These are phyloP conservation scores for Trichoderma pleuroti DNA, from an alignment of 2,329 filamentous ascomycete species.

Conservation along the genomic window DNA sequence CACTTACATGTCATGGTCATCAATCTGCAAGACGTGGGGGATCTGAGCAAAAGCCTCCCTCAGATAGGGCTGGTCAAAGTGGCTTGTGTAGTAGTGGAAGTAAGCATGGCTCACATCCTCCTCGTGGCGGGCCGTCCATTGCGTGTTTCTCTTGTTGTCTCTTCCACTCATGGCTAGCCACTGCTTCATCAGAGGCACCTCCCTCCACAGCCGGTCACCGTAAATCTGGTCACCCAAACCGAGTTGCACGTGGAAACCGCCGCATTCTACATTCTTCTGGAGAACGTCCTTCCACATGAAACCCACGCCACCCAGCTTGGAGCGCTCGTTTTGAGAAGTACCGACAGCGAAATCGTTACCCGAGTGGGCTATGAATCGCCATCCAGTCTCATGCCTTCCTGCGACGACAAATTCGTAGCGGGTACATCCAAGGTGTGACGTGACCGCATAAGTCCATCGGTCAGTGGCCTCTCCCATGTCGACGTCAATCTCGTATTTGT, in stretches of 20 bases:
- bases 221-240: constrained; percentile 94
- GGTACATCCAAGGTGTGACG: constrained; percentile 95
- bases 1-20: constrained; percentile 96
- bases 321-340: constrained; percentile 80
- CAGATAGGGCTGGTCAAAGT: constrained; percentile 94
- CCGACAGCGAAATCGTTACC: constrained; percentile 92
- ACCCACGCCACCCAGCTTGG: constrained; percentile 80
- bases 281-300: constrained; percentile 99
- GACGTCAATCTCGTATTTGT: constrained; percentile 87
- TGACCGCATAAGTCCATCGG: constrained; percentile 97
- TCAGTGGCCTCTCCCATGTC: constrained; percentile 82
- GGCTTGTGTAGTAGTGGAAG: constrained; percentile 98
- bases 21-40: constrained; percentile 85
- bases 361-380: constrained; percentile 94
- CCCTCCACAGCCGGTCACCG: constrained; percentile 92
- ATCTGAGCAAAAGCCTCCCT: constrained; percentile 97
- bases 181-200: constrained; percentile 87
- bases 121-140: constrained; percentile 92
- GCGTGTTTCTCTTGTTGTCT: constrained; percentile 83
- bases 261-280: constrained; percentile 94
- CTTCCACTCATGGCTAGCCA: constrained; percentile 93
- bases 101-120: constrained; percentile 95
- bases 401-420: constrained; percentile 96
- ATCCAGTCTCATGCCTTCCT: constrained; percentile 82
- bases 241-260: constrained; percentile 91